Evolutionary conservation across 2,329 filamentous ascomycete genomes (phyloP).

Genomic region (Microdochium trichocladiopsis): DNA sequence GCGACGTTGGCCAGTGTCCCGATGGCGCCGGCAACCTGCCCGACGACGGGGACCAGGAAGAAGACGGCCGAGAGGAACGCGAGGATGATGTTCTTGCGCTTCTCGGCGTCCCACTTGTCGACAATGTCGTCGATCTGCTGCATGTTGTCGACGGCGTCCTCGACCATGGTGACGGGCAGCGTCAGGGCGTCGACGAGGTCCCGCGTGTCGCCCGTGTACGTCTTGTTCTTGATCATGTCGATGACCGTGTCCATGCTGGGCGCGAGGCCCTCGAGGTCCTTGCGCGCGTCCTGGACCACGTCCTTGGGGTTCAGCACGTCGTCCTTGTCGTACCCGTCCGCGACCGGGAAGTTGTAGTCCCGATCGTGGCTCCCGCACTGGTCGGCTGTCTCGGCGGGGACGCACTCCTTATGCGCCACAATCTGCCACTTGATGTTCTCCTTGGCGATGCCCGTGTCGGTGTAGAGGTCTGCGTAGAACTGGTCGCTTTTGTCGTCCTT

Average conservation of each 20-base stretch:
- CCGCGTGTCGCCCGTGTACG: background rate
- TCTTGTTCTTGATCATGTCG: background rate
- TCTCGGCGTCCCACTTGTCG: conserved; percentile 11
- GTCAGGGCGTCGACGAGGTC: conserved; percentile 6
- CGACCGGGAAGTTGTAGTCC: conserved; percentile 4
- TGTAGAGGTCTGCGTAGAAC: conserved; percentile 2
- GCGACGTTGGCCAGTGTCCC: conserved; percentile 6
- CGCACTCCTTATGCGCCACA: background rate
- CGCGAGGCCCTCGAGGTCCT: conserved; percentile 2
- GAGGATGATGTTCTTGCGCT: conserved; percentile 13
- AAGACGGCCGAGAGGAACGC: conserved; percentile 12
- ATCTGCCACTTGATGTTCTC: conserved; percentile 6
- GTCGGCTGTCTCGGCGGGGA: background rate
- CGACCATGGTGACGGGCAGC: conserved; percentile 7
- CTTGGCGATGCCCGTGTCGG: conserved; percentile 5
- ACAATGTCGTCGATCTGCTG: conserved; percentile 7
- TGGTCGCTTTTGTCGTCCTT: background rate
- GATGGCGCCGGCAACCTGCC: background rate
- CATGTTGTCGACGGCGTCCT: conserved; percentile 8
- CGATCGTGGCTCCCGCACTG: conserved; percentile 1
- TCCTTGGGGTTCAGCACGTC: conserved; percentile 7
- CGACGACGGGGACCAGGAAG: conserved; percentile 10
- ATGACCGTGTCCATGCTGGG: background rate
- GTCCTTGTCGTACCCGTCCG: conserved; percentile 2
- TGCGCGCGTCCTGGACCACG: background rate